phyloP scores from a whole-genome alignment of 208 protist species.

The Leishmania mexicana region DNA sequence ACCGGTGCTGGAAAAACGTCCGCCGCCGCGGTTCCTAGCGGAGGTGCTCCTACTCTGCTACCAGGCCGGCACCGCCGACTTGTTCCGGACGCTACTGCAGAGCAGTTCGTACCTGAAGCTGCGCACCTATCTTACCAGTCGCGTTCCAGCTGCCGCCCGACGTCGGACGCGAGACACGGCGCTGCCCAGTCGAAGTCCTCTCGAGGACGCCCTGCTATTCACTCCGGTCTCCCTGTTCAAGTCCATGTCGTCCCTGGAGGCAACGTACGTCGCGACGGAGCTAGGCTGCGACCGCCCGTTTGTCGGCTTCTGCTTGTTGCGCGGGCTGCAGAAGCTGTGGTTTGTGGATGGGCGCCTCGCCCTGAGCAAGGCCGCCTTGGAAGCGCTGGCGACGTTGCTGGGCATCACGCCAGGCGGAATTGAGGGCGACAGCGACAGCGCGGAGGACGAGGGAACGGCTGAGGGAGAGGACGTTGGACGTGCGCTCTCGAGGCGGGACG shows the following conservation, averaged over 20 bases:
- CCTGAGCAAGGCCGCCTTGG: constrained; percentile 2
- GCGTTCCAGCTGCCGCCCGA: constrained; percentile 22
- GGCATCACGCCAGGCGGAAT: background rate
- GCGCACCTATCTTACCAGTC: constrained; percentile 45
- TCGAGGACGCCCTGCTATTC: constrained; percentile 48
- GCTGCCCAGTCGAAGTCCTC: constrained; percentile 19
- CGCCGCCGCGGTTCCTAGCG: constrained; percentile 28
- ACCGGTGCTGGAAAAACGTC: background rate
- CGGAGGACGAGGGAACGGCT: background rate
- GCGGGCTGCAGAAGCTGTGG: constrained; percentile 34
- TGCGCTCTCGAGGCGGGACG: background rate
- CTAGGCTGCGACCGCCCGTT: constrained; percentile 63
- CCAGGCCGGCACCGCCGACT: constrained; percentile 38
- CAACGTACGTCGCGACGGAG: constrained; percentile 74
- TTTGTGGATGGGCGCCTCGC: background rate
- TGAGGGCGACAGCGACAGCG: constrained; percentile 8
- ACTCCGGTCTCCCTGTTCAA: constrained; percentile 47
- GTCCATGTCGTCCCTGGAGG: constrained; percentile 45
- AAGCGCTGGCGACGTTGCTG: constrained; percentile 16
- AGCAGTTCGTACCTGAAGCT: constrained; percentile 42
- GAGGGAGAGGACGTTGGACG: background rate
- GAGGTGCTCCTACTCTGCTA: constrained; percentile 56
- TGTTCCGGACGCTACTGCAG: constrained; percentile 38
- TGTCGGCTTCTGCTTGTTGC: constrained; percentile 55
- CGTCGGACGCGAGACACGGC: constrained; percentile 17